Conservation (phyloP, 805 yeast genomes). For the Saturnispora saitoi region DNA sequence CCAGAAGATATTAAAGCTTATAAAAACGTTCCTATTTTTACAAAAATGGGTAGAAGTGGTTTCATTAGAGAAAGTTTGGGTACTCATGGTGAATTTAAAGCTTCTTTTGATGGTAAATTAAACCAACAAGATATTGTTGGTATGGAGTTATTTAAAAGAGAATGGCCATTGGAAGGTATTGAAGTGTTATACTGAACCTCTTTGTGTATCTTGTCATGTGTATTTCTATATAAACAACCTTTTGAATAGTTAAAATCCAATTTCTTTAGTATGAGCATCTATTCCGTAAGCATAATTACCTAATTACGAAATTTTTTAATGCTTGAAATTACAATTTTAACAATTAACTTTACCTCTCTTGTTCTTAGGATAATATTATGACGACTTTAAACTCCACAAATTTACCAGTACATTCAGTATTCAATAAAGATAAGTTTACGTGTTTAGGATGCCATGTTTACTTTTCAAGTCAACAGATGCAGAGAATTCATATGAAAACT, state of each 20-base stretch:
- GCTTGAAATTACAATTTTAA: background rate
- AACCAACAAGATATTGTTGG: constrained; percentile 89
- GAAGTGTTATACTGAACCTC: background rate
- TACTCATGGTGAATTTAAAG: constrained; percentile 97
- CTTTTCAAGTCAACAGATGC: constrained; percentile 75
- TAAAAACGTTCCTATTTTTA: constrained; percentile 85
- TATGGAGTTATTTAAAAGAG: constrained; percentile 88
- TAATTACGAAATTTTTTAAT: background rate
- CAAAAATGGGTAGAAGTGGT: constrained; percentile 89
- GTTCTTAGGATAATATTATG: background rate
- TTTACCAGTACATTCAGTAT: constrained; percentile 10
- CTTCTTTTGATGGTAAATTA: constrained; percentile 84
- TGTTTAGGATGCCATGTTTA: constrained; percentile 85
- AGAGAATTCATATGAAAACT: constrained; percentile 89
- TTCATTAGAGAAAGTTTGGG: constrained; percentile 93
- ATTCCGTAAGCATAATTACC: too few species aligned
- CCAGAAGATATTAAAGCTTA: constrained; percentile 82
- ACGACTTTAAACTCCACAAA: background rate
- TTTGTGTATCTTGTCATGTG: background rate
- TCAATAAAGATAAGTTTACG: constrained; percentile 33
- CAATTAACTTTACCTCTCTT: background rate
- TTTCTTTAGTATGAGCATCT: background rate
- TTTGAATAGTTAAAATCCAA: background rate
- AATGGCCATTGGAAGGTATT: constrained; percentile 60
- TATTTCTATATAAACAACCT: background rate